Percentiles rank a stretch among this genome's conserved stretches.
These are phyloP conservation scores for Parasarocladium wereldwijsianum DNA, from an alignment of 2,329 filamentous ascomycete species.

Conservation along the genomic window DNA sequence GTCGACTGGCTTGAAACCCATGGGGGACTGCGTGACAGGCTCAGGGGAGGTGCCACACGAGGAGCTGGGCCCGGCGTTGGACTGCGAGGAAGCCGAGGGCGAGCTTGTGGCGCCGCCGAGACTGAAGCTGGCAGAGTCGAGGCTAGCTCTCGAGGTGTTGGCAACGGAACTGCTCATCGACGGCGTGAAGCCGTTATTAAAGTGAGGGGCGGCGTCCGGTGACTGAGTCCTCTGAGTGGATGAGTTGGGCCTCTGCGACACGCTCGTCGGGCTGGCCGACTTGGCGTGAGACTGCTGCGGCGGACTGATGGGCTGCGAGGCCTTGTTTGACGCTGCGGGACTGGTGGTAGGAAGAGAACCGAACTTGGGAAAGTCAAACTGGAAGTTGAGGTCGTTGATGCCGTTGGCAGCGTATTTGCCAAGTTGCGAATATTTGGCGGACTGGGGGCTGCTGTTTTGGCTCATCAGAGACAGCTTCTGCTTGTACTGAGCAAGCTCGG, in stretches of 20 bases:
- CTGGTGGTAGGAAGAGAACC: slow-evolving; percentile 46
- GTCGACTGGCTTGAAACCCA: slow-evolving; percentile 47
- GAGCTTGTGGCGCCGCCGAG: slow-evolving; percentile 43
- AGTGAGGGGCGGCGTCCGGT: slow-evolving; percentile 11
- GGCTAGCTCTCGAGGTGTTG: slow-evolving; percentile 32
- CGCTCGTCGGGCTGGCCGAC: slow-evolving; percentile 11
- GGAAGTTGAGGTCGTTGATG: slow-evolving; percentile 65
- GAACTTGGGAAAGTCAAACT: slow-evolving; percentile 94
- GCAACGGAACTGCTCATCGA: slow-evolving; percentile 28
- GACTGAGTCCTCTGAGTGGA: slow-evolving; percentile 10
- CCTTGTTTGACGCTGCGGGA: slow-evolving; percentile 10
- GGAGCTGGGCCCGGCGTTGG: slow-evolving; percentile 42
- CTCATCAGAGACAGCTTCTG: slow-evolving; percentile 58
- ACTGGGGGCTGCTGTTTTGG: slow-evolving; percentile 15
- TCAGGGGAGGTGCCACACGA: slow-evolving; percentile 69
- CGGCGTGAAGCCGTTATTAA: slow-evolving; percentile 45
- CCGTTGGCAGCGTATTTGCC: slow-evolving; percentile 38
- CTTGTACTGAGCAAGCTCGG: slow-evolving; percentile 79
- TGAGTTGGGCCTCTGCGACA: slow-evolving; percentile 12
- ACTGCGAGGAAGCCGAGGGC: slow-evolving; percentile 47
- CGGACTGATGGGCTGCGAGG: slow-evolving; percentile 20
- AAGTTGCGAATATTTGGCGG: slow-evolving; percentile 24
- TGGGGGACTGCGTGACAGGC: slow-evolving; percentile 56
- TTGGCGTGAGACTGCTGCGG: slow-evolving; percentile 12
- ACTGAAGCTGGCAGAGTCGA: slow-evolving; percentile 35